Evolutionary conservation across 2,329 filamentous ascomycete species (phyloP).

Genomic region (Fusarium sp.): DNA sequence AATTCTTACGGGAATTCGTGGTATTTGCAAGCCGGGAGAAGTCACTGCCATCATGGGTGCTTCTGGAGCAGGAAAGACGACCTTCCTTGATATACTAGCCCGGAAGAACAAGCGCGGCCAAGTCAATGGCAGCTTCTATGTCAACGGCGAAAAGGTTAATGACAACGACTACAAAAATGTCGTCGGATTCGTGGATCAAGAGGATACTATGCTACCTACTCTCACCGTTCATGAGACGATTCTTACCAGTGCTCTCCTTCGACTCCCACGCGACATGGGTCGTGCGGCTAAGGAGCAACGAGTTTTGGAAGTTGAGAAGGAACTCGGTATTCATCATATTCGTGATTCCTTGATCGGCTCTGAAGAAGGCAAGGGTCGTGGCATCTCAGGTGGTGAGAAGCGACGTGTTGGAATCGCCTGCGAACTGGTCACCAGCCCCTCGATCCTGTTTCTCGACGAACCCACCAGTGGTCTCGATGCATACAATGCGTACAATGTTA

Average conservation of each 20-base stretch:
- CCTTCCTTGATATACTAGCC: constrained; percentile 94
- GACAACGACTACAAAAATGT: constrained; percentile 91
- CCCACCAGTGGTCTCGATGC: constrained; percentile 96
- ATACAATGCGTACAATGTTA: constrained; percentile 97
- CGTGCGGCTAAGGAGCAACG: constrained; percentile 87
- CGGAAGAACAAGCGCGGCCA: constrained; percentile 94
- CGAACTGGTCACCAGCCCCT: constrained; percentile 96
- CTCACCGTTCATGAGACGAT: constrained; percentile 98
- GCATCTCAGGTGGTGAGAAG: constrained; percentile 97
- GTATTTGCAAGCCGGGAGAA: constrained; percentile 93
- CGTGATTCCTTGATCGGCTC: constrained; percentile 95
- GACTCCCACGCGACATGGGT: constrained; percentile 93
- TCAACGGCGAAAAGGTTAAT: constrained; percentile 91
- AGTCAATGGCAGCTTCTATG: constrained; percentile 83
- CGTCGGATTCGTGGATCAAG: constrained; percentile 97
- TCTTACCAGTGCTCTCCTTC: constrained; percentile 88
- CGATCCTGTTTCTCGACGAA: constrained; percentile 96
- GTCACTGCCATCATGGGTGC: constrained; percentile 98
- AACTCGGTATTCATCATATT: constrained; percentile 94
- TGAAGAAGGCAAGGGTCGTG: constrained; percentile 91
- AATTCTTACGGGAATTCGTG: constrained; percentile 83
- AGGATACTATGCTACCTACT: constrained; percentile 96
- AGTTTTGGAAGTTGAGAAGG: constrained; percentile 92
- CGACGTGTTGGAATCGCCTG: constrained; percentile 96
- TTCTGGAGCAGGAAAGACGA: constrained; percentile 96